Base-by-base conservation (phyloP, 768 basidiomycete genomes). In the Mycena latifolia region DNA sequence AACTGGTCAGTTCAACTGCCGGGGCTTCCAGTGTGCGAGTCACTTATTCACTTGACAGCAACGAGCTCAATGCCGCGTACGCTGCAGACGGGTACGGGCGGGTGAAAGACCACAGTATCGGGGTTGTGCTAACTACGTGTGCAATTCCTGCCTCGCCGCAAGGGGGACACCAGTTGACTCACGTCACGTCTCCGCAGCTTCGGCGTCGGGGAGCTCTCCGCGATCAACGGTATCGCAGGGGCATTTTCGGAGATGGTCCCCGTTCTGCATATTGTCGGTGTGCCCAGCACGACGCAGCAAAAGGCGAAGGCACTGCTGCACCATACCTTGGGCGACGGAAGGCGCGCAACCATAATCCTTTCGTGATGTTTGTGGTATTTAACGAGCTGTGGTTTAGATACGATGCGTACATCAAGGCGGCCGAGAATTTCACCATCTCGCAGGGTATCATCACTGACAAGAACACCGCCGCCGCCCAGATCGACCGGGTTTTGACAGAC, bases 21-120 rank as follows among this genome's bases (percentile, higher is more conserved):
- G n/a, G n/a, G n/a, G n/a, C n/a, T n/a, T n/a, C n/a, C n/a, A n/a
- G n/a, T n/a, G n/a, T n/a, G n/a, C n/a, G n/a, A n/a, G n/a, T n/a
- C n/a, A n/a, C n/a, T 60, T 45, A n/a, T 29, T 18, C 18, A 37
- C 14, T 35, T 35, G n/a, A 0, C 63, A 93, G 92, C 69, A 94
- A 94, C 65, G 92, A 95, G 74, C 82, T 96, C 51, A 94, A 96
- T 69, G 92, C 94, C 0, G 85, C 93, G 0, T 98, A 98, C 77
- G 96, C 96, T 18, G 94, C 94, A 0, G 95, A 96, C 73, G 96
- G 96, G 14, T 97, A 97, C 76, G 94, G 96, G 24, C 87, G 96
- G 61, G 89, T 96, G 57, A 96, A 95, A 70, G 87, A 90, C 53
- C 80, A 83, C 52, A 84, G 87, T 70, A 79, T 94, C 52, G 93